These are phyloP conservation scores for Suillus subaureus DNA, from an alignment of 768 basidiomycete species.

Conservation along the genomic window DNA sequence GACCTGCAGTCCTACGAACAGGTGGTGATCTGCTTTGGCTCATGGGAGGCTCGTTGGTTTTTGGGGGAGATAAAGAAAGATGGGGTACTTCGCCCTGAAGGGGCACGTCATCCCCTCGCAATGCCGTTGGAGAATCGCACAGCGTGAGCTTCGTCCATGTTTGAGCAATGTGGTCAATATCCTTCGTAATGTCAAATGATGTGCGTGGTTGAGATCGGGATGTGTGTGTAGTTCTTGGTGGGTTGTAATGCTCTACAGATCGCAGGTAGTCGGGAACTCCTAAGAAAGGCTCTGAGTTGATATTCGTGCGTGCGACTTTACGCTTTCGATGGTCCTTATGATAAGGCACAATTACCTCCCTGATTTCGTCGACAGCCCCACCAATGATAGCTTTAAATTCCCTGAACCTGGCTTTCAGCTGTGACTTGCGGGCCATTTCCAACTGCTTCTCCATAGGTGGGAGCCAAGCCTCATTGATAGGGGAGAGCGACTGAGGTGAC, in stretches of 20 bases:
- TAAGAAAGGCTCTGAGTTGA: background rate
- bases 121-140: conserved; percentile 5
- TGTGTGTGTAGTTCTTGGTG: background rate
- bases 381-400: background rate
- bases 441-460: conserved; percentile 2
- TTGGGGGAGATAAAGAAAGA: background rate
- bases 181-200: background rate
- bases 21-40: background rate
- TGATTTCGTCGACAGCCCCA: conserved; percentile 2
- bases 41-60: background rate
- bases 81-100: background rate
- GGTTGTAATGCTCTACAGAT: background rate
- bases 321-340: background rate
- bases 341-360: background rate
- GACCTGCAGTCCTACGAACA: background rate
- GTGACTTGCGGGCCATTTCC: background rate
- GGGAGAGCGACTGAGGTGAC: conserved; percentile 1
- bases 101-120: background rate
- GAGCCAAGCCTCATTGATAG: conserved; percentile 1
- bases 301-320: background rate
- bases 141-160: background rate
- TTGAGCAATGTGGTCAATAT: background rate
- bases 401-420: conserved; percentile 1
- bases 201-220: background rate
- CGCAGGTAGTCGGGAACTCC: background rate